Percentiles rank a stretch among this genome's conserved stretches.
These are phyloP conservation scores for Lippia alba DNA, from an alignment of 305 asterid genomes.

Conservation along the genomic window DNA sequence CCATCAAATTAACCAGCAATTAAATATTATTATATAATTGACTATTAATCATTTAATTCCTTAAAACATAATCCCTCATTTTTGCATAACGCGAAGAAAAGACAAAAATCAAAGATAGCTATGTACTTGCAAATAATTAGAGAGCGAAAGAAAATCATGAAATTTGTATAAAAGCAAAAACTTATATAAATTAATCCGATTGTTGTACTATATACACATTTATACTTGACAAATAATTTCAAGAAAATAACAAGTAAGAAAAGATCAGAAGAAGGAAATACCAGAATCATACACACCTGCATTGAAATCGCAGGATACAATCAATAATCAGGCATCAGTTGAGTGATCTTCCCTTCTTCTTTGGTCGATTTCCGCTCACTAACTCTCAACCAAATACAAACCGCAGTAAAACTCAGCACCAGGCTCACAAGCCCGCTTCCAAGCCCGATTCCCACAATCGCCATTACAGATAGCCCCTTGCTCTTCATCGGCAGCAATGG, in stretches of 20 bases:
- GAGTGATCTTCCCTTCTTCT: conserved; percentile 68
- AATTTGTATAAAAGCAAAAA: background rate
- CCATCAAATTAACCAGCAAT: background rate
- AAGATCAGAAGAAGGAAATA: background rate
- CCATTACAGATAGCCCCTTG: conserved; percentile 62
- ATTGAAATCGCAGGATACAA: background rate
- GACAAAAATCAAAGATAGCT: background rate
- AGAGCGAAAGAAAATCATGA: background rate
- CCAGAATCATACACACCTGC: conserved; percentile 15
- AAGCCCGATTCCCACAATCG: conserved; percentile 85
- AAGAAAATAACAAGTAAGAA: background rate
- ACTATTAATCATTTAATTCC: no score
- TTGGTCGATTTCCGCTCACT: conserved; percentile 54
- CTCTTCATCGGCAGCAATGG: conserved; percentile 70
- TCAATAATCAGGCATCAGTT: conserved; percentile 82
- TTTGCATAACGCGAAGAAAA: no score
- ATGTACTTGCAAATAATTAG: background rate
- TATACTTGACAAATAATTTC: conserved; percentile 8
- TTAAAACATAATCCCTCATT: no score
- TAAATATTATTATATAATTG: no score
- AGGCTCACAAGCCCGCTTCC: conserved; percentile 87
- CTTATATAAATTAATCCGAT: conserved; percentile 6
- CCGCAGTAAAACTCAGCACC: conserved; percentile 71
- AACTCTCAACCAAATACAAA: conserved; percentile 77
- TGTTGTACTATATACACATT: conserved; percentile 23